Conservation (phyloP, 176 grass and related monocot species). For the Metroxylon sagu region DNA sequence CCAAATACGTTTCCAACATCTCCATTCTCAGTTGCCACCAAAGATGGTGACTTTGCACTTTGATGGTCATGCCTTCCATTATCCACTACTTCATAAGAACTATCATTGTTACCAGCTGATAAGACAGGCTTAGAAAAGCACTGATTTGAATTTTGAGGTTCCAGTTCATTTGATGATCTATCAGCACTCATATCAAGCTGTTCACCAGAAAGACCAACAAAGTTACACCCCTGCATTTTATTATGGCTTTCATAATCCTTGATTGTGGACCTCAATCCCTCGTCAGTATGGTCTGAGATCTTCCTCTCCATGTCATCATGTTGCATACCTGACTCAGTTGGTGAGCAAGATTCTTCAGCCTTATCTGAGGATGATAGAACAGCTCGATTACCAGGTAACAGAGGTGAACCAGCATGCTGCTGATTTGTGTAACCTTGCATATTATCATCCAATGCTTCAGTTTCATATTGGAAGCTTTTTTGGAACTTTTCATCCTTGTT, state of each 20-base stretch:
- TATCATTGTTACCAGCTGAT: constrained; percentile 32
- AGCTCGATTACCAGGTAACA: constrained; percentile 27
- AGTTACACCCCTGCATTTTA: constrained; percentile 24
- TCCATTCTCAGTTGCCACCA: constrained; percentile 23
- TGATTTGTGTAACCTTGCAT: constrained; percentile 31
- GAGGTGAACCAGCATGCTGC: constrained; percentile 25
- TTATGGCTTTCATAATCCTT: constrained; percentile 24
- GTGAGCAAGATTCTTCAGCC: constrained; percentile 18
- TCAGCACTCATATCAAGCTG: constrained; percentile 37
- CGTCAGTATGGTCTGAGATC: constrained; percentile 22
- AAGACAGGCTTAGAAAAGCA: constrained; percentile 44
- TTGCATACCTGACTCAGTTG: constrained; percentile 26
- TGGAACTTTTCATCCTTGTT: constrained; percentile 39
- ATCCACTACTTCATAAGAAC: constrained; percentile 33
- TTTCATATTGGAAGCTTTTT: constrained; percentile 25
- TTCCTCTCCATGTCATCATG: constrained; percentile 28
- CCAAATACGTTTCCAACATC: constrained; percentile 12
- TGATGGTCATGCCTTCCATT: constrained; percentile 17
- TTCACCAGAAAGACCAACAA: constrained; percentile 13
- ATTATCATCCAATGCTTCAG: constrained; percentile 28
- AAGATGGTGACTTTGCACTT: constrained; percentile 24
- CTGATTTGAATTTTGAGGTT: constrained; percentile 27
- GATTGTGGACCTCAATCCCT: constrained; percentile 16
- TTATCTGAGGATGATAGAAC: constrained; percentile 27
- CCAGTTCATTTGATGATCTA: constrained; percentile 25